Conservation (phyloP, 768 basidiomycete genomes). For the Tylopilus vinaceipallidus region DNA sequence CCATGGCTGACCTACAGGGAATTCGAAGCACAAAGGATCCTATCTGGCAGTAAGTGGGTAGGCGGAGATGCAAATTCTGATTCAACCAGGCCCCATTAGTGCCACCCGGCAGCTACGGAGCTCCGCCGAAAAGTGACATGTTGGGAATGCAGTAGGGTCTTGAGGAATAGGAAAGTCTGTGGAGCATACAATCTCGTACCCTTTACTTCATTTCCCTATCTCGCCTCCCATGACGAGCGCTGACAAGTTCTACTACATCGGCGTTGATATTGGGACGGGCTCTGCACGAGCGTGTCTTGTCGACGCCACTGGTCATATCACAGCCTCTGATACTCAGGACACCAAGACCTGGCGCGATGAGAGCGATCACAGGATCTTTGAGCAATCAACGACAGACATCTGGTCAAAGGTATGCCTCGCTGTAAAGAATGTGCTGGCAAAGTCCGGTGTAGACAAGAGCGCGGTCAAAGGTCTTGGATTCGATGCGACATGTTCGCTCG, state of each 20-base stretch:
- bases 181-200: constrained; percentile 12
- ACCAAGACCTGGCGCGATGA: constrained; percentile 87
- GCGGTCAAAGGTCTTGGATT: constrained; percentile 87
- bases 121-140: constrained; percentile 2
- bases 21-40: no score
- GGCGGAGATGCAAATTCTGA: no score
- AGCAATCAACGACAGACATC: constrained; percentile 90
- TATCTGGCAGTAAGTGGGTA: no score
- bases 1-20: no score
- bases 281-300: constrained; percentile 88
- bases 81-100: background rate
- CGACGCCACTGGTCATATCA: constrained; percentile 60
- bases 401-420: constrained; percentile 69
- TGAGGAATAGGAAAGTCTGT: constrained; percentile 2
- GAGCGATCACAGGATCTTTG: constrained; percentile 88
- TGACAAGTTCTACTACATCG: constrained; percentile 55
- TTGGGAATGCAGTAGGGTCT: constrained; percentile 1
- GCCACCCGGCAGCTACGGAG: no score
- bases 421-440: constrained; percentile 59
- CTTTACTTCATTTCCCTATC: background rate
- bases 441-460: constrained; percentile 52
- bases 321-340: constrained; percentile 76
- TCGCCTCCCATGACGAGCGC: constrained; percentile 31
- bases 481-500: constrained; percentile 95
- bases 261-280: constrained; percentile 89